These are phyloP conservation scores for Vaccinium corymbosum DNA, from an alignment of 148 eudicot species.

Conservation along the genomic window DNA sequence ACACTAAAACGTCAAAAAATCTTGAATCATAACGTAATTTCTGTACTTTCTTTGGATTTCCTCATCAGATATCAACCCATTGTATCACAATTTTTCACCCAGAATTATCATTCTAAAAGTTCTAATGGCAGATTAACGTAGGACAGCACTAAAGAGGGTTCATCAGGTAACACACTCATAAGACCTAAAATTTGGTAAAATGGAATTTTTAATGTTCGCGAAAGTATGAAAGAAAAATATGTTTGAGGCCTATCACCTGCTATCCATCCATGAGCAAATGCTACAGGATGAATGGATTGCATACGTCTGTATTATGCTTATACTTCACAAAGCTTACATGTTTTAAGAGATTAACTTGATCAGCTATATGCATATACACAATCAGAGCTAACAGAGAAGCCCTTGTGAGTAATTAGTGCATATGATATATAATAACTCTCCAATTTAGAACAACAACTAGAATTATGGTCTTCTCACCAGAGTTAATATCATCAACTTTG, in stretches of 20 bases:
- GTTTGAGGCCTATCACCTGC: neutral
- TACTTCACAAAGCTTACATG: neutral
- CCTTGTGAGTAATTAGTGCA: neutral
- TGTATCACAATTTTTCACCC: neutral
- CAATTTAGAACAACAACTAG: neutral
- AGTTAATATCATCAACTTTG: constrained; percentile 35
- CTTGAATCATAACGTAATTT: neutral
- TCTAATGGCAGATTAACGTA: neutral
- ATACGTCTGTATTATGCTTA: neutral
- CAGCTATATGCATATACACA: neutral
- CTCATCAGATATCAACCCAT: neutral
- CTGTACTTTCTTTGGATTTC: neutral
- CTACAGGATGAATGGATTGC: neutral
- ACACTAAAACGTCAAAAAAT: neutral
- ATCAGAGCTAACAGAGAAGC: neutral
- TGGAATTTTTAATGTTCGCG: neutral
- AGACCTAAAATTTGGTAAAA: neutral
- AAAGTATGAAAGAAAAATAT: neutral
- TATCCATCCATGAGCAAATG: neutral
- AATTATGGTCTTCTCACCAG: constrained; percentile 37
- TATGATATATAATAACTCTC: neutral
- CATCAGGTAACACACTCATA: neutral
- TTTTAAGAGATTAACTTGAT: neutral
- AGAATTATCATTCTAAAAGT: no score
- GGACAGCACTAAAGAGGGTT: neutral